Conservation (phyloP, 768 basidiomycete species). For the Chalciporus chontae region DNA sequence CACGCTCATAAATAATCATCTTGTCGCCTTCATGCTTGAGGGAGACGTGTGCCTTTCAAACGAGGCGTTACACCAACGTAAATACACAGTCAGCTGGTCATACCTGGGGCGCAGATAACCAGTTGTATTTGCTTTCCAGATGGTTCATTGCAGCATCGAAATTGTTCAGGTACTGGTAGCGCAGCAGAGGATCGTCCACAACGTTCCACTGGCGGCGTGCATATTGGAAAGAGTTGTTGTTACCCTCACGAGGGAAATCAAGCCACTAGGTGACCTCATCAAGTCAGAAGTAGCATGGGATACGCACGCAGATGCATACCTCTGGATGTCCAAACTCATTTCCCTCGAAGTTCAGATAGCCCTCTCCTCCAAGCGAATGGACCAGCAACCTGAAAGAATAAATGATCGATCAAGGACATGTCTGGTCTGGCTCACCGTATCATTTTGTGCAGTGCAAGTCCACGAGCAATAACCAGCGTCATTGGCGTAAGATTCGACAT, state of each 20-base stretch:
- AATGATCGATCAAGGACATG: not conserved
- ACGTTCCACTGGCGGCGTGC: slow-evolving; percentile 97
- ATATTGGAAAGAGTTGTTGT: slow-evolving; percentile 94
- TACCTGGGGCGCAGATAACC: slow-evolving; percentile 82
- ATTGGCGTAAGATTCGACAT: slow-evolving; percentile 86
- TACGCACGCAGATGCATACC: slow-evolving; percentile 37
- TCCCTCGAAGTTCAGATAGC: slow-evolving; percentile 96
- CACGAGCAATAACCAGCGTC: slow-evolving; percentile 85
- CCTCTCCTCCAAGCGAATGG: slow-evolving; percentile 93
- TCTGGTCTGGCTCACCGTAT: slow-evolving; percentile 61
- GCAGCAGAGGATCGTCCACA: slow-evolving; percentile 76
- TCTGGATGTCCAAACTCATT: slow-evolving; percentile 99
- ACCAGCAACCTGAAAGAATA: slow-evolving; percentile 64
- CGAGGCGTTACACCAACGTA: slow-evolving; percentile 5
- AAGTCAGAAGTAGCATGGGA: not conserved
- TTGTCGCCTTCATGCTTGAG: slow-evolving; percentile 94
- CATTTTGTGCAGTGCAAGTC: slow-evolving; percentile 94
- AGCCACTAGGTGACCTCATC: slow-evolving; percentile 67
- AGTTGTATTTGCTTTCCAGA: slow-evolving; percentile 73
- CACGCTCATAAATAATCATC: slow-evolving; percentile 90
- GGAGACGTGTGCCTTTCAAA: slow-evolving; percentile 77
- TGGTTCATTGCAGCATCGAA: slow-evolving; percentile 94
- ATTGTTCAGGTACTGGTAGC: slow-evolving; percentile 93
- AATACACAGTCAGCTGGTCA: slow-evolving; percentile 8
- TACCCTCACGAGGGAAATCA: slow-evolving; percentile 96